Base-by-base conservation (phyloP, 768 basidiomycete genomes). In the Amanita muscaria region DNA sequence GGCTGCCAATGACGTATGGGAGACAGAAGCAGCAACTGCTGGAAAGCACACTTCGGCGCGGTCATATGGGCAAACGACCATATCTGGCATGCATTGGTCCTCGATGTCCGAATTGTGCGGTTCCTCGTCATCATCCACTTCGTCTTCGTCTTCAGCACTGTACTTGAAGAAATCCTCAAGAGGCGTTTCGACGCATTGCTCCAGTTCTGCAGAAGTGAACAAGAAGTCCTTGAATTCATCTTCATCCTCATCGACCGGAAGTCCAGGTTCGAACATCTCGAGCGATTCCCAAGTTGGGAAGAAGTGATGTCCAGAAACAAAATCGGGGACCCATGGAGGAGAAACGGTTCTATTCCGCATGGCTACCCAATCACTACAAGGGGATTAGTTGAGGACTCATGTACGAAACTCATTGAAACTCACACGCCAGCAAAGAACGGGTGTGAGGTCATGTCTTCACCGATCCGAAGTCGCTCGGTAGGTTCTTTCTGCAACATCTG, bases 401-500 rank as follows among this genome's bases (percentile, higher is more conserved):
- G 18, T n/a, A 2, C 11, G 23, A 3, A 23, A 19, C 4, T 31
- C 10, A 31, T 33, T 23, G 11, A 22, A 12, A 54, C 63, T 49
- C 33, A 64, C 63, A 61, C 42, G 27, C 57, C 56, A 36, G 48
- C 53, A 38, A 64, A 64, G 47, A 59, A 64, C 0, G 61, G 54
- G 46, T 64, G 63, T 23, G 48, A 49, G 15, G 54, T 56, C 32
- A 61, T 59, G 22, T 56, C 61, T n/a, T 53, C 51, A 5, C 51
- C 55, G 15, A 56, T 53, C 22, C 53, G 48, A 8, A 64, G 44
- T 11, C 63, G 54, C 15, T 55, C 46, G 30, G 48, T 48, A 4
- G 63, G 61, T 19, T 59, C 48, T 41, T 62, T 64, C 18, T 37
- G 40, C 32, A 64, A 47, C 58, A 64, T 57, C 58, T 62, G 35